phyloP scores from a whole-genome alignment of 1,284 basidiomycete species.

The Mycena sp. region DNA sequence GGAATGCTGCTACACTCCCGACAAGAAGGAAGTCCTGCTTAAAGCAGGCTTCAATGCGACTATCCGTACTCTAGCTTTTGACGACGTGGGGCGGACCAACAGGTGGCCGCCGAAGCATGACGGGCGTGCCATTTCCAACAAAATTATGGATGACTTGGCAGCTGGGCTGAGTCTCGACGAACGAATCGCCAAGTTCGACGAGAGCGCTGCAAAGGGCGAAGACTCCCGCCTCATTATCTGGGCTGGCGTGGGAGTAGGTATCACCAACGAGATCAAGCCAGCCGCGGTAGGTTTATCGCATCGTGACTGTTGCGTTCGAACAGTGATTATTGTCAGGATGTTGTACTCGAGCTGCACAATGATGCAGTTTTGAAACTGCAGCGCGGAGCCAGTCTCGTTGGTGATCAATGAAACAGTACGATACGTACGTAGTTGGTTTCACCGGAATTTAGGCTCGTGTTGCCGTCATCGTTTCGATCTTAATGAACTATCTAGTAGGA shows the following conservation, averaged over 20 bases:
- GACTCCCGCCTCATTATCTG: slow-evolving; percentile 40
- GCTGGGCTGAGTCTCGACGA: slow-evolving; percentile 39
- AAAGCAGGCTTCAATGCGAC: slow-evolving; percentile 42
- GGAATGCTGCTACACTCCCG: slow-evolving; percentile 54
- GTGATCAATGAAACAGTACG: too few species aligned
- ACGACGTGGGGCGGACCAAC: slow-evolving; percentile 50
- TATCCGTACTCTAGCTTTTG: slow-evolving; percentile 56
- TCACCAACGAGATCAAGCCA: slow-evolving; percentile 36
- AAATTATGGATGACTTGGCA: slow-evolving; percentile 35
- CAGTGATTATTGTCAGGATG: neutral
- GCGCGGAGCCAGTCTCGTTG: neutral
- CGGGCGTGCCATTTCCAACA: slow-evolving; percentile 45
- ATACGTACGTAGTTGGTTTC: too few species aligned
- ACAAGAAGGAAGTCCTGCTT: slow-evolving; percentile 54
- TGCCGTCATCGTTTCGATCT: too few species aligned
- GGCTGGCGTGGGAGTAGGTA: slow-evolving; percentile 45
- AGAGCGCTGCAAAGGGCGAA: slow-evolving; percentile 35
- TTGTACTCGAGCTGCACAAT: slow-evolving; percentile 11
- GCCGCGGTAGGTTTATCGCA: slow-evolving; percentile 26
- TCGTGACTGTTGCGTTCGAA: neutral
- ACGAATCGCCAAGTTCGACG: slow-evolving; percentile 34
- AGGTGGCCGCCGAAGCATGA: slow-evolving; percentile 62
- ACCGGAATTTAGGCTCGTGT: too few species aligned
- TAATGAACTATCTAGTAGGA: too few species aligned
- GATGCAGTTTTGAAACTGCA: slow-evolving; percentile 2